A percentile compares a stretch with the other conserved stretches of the same genome.
Evolutionary conservation across 2,329 filamentous ascomycete species (phyloP).

Genomic region (Aspergillus transmontanensis): DNA sequence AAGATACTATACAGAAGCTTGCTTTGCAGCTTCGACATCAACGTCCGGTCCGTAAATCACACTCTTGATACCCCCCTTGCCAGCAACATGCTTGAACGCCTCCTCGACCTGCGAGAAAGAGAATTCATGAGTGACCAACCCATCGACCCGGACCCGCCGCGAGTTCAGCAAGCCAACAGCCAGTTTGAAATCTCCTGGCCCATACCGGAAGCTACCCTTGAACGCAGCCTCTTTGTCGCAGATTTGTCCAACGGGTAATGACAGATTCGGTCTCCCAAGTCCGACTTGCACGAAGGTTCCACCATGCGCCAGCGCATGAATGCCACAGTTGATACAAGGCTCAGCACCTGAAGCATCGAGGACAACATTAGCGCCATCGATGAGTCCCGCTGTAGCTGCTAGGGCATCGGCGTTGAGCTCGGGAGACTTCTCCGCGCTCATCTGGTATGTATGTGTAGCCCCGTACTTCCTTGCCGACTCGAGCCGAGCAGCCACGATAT

Average conservation of each 20-base stretch:
- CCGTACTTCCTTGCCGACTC: slow-evolving; percentile 73
- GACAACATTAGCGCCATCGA: slow-evolving; percentile 68
- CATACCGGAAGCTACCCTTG: slow-evolving; percentile 84
- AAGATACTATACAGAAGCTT: slow-evolving; percentile 4
- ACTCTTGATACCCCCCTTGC: slow-evolving; percentile 60
- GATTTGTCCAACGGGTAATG: slow-evolving; percentile 67
- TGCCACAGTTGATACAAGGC: slow-evolving; percentile 69
- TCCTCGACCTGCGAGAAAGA: slow-evolving; percentile 76
- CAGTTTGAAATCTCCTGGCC: slow-evolving; percentile 77
- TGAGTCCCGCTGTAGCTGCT: slow-evolving; percentile 61
- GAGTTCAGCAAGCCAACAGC: slow-evolving; percentile 69
- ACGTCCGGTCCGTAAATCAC: slow-evolving; percentile 39
- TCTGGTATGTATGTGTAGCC: slow-evolving; percentile 54
- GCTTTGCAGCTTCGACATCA: slow-evolving; percentile 19
- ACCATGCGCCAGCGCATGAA: slow-evolving; percentile 67
- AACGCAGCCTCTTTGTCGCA: slow-evolving; percentile 84
- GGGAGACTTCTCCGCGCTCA: slow-evolving; percentile 57
- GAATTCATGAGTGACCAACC: slow-evolving; percentile 73
- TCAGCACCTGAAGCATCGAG: slow-evolving; percentile 78
- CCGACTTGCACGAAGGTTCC: slow-evolving; percentile 79
- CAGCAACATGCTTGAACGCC: slow-evolving; percentile 81
- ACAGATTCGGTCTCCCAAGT: slow-evolving; percentile 82
- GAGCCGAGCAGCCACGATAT: slow-evolving; percentile 67
- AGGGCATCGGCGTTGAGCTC: slow-evolving; percentile 72
- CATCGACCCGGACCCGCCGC: slow-evolving; percentile 70